A percentile compares a stretch with the other conserved stretches of the same genome.
Evolutionary conservation across 805 yeast genomes (phyloP).

Genomic region (Millerozyma miso): DNA sequence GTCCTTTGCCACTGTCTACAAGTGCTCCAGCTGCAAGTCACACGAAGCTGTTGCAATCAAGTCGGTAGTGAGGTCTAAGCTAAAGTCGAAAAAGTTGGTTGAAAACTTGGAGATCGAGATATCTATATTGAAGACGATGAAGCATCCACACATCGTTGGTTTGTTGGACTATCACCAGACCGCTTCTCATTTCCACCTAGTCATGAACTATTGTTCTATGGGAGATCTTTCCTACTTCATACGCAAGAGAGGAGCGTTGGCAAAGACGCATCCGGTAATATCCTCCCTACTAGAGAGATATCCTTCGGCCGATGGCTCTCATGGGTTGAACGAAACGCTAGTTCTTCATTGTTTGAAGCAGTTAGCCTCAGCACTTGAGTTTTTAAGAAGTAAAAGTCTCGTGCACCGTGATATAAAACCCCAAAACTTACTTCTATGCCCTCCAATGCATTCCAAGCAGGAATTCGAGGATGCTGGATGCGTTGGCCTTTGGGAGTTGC

Average conservation of each 20-base stretch:
- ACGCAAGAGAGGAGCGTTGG: slow-evolving; percentile 66
- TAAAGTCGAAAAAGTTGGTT: slow-evolving; percentile 79
- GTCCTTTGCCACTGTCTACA: slow-evolving; percentile 92
- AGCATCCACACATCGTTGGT: slow-evolving; percentile 90
- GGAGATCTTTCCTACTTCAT: slow-evolving; percentile 92
- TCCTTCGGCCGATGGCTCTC: slow-evolving; percentile 74
- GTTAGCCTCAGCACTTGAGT: slow-evolving; percentile 76
- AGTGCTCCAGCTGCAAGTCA: slow-evolving; percentile 57
- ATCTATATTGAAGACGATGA: slow-evolving; percentile 77
- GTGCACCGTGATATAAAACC: slow-evolving; percentile 97
- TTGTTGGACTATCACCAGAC: slow-evolving; percentile 81
- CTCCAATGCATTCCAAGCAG: slow-evolving; percentile 66
- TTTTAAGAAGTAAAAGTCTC: slow-evolving; percentile 74
- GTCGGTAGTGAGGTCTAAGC: slow-evolving; percentile 75
- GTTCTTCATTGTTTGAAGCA: slow-evolving; percentile 86
- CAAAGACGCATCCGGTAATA: slow-evolving; percentile 72
- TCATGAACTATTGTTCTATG: slow-evolving; percentile 95
- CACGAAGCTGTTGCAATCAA: slow-evolving; percentile 78
- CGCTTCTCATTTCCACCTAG: slow-evolving; percentile 71
- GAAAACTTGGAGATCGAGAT: slow-evolving; percentile 93
- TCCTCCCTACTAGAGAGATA: slow-evolving; percentile 72
- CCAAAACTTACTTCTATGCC: slow-evolving; percentile 77
- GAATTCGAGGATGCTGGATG: slow-evolving; percentile 56
- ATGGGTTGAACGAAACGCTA: slow-evolving; percentile 75
- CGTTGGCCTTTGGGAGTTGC: slow-evolving; percentile 84